Evolutionary conservation across 768 basidiomycete genomes (phyloP), one percentile per base, ranked within the genome.

Genomic region (Naganishia onofrii): DNA sequence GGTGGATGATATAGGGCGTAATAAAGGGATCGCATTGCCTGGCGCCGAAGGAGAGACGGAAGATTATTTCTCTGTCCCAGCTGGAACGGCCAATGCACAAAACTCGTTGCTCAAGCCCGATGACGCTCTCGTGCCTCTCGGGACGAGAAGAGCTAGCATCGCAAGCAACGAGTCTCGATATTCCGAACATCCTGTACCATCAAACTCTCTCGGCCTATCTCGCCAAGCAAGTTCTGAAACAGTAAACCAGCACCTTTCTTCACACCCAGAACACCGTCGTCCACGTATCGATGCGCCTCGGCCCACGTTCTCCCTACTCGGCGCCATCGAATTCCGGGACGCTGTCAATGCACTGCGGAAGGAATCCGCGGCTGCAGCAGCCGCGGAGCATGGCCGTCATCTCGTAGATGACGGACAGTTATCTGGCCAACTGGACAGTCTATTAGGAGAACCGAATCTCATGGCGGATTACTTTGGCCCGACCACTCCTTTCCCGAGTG

Each of bases 251-350:
- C 38, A 26, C 44, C 32, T 48, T 19, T 28, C 38, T 28, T 31
- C 34, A 21, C 57, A 28, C 8, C 48, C n/a, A 5, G 36, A 54
- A 31, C 48, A 52, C 38, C 65, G 44, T 32, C 58, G 69, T 5
- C 68, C 68, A 29, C 53, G 48, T 3, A 68, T 71, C 26, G 76
- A 78, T 48, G 74, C 75, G 1, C 78, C 77, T 5, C 71, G 80
- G 69, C 75, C 82, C 46, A 74, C 76, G 70, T 73, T 97, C 73
- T 82, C 95, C 2, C 86, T 99, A 1, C 86, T 98, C 5, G 92
- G 95, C 10, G 96, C 96, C 0, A 86, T 99, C 53, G 96, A 99
- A 80, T 99, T 99, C 81, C 86, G 93, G 21, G 89, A 93, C 70
- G 90, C 97, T 28, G 89, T 99, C 26, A 85, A 89, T 13, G 88